Evolutionary conservation across 805 yeast genomes (phyloP), one percentile per base, ranked within the genome.

Genomic region (Candida taoyuanica): DNA sequence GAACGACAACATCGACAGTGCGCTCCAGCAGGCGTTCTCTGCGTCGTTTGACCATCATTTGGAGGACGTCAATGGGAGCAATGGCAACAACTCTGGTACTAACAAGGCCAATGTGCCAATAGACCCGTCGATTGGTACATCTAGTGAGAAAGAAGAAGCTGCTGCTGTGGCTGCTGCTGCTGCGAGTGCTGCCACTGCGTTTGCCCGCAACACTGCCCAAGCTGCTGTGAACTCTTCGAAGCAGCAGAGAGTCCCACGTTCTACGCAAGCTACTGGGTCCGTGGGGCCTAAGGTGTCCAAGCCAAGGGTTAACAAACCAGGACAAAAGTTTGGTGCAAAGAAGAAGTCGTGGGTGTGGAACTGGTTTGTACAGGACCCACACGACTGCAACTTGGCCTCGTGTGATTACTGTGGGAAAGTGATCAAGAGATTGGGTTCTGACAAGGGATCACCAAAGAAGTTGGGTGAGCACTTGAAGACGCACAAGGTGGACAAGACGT

Each of bases 311-410:
- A 72, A 71, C 49, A 62, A 72, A 36, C 78, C 78, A 1, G 78
- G 78, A 7, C 76, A 70, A 46, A 70, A 67, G 47, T 73, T 73
- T 43, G 81, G 81, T 14, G 81, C 81, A 14, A 74, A 73, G 49
- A 75, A 75, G 64, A 70, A 68, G 47, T 73, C 77, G 23, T 76
- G 81, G 81, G 80, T 75, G 12, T 76, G 81, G 81, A 57, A 68
- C 16, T 76, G 81, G 81, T 76, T 75, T 49, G 63, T 63, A 12
- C 81, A 76, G 48, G 78, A 74, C 50, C 51, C 53, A 14, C 45
- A 45, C 15, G 72, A 76, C 46, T 64, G 70, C 34, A 72, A 73
- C 39, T 44, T 68, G 15, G 80, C 81, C 2, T 70, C 70, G 4
- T 76, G 81, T 55, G 77, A 74, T 43, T 64, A 56, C 42, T 76